A percentile compares a stretch with the other conserved stretches of the same genome.
phyloP scores from a whole-genome alignment of 2,329 filamentous ascomycete genomes.

The Botryotinia narcissicola region DNA sequence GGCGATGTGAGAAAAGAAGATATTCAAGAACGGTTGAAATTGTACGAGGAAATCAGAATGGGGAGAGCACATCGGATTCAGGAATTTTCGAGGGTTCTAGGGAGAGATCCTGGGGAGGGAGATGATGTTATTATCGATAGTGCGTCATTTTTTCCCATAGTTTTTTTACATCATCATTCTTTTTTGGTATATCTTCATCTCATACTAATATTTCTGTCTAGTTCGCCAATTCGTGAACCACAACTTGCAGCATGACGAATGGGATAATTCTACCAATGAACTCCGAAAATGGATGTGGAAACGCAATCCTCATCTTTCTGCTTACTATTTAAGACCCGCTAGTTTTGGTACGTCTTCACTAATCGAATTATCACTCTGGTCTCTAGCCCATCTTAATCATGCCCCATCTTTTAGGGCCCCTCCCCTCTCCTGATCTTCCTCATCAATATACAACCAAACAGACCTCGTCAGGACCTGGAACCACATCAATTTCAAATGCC shows the following conservation, averaged over 20 bases:
- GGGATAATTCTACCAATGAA: slow-evolving; percentile 47
- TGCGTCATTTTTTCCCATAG: slow-evolving; percentile 40
- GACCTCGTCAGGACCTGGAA: background rate
- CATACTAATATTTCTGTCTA: slow-evolving; percentile 36
- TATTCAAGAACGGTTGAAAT: slow-evolving; percentile 52
- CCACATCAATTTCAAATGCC: slow-evolving; percentile 30
- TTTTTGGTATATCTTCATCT: background rate
- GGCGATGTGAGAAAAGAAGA: slow-evolving; percentile 44
- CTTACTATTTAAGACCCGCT: slow-evolving; percentile 44
- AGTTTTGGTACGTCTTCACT: background rate
- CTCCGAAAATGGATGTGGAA: slow-evolving; percentile 46
- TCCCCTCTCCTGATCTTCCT: background rate
- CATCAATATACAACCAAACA: background rate
- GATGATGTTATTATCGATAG: slow-evolving; percentile 44
- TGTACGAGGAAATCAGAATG: slow-evolving; percentile 59
- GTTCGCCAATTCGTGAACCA: slow-evolving; percentile 39
- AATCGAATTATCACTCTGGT: slow-evolving; percentile 31
- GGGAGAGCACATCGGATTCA: slow-evolving; percentile 58
- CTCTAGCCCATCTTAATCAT: background rate
- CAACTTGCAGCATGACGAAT: slow-evolving; percentile 54
- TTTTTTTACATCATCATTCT: background rate
- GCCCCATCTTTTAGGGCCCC: no score
- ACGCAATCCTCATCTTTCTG: slow-evolving; percentile 43
- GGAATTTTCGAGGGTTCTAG: slow-evolving; percentile 53
- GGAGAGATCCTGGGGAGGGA: slow-evolving; percentile 45